Evolutionary conservation across 805 yeast species (phyloP).

Genomic region (Yamadazyma kitorensis): DNA sequence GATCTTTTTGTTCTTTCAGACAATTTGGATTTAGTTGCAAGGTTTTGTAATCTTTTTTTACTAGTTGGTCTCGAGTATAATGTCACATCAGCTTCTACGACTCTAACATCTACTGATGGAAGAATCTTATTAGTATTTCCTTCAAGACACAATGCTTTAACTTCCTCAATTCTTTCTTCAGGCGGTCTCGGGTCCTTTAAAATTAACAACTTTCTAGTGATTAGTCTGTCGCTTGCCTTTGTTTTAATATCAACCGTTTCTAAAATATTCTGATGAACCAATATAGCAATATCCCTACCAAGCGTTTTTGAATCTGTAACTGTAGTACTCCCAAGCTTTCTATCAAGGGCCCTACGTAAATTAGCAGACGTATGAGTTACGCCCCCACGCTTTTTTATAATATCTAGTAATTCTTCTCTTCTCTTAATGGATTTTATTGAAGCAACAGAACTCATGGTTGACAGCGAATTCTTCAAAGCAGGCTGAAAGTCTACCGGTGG

Average conservation of each 20-base stretch:
- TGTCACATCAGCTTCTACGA: conserved; percentile 29
- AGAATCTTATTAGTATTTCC: conserved; percentile 19
- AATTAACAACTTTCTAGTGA: conserved; percentile 31
- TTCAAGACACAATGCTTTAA: conserved; percentile 21
- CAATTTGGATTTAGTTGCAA: too few relatives aligned
- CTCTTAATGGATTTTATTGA: conserved; percentile 28
- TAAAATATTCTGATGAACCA: conserved; percentile 21
- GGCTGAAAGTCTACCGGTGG: neutral
- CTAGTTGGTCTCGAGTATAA: conserved; percentile 15
- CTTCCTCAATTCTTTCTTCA: conserved; percentile 24
- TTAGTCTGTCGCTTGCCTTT: conserved; percentile 23
- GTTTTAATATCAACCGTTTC: conserved; percentile 23
- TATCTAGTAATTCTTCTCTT: conserved; percentile 24
- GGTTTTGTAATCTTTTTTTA: too few relatives aligned
- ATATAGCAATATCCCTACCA: conserved; percentile 32
- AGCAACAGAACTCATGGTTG: too few relatives aligned
- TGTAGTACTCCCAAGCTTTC: conserved; percentile 23
- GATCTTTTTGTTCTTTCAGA: too few relatives aligned
- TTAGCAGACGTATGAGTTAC: conserved; percentile 32
- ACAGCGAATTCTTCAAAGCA: too few relatives aligned
- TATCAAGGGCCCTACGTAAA: conserved; percentile 32
- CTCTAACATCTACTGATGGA: conserved; percentile 16
- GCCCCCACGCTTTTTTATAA: conserved; percentile 37
- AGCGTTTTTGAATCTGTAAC: conserved; percentile 38
- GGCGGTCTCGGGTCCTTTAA: conserved; percentile 31